Evolutionary conservation across 805 yeast genomes (phyloP), one percentile per base, ranked within the genome.

Genomic region (Cyberlindnera suaveolens): DNA sequence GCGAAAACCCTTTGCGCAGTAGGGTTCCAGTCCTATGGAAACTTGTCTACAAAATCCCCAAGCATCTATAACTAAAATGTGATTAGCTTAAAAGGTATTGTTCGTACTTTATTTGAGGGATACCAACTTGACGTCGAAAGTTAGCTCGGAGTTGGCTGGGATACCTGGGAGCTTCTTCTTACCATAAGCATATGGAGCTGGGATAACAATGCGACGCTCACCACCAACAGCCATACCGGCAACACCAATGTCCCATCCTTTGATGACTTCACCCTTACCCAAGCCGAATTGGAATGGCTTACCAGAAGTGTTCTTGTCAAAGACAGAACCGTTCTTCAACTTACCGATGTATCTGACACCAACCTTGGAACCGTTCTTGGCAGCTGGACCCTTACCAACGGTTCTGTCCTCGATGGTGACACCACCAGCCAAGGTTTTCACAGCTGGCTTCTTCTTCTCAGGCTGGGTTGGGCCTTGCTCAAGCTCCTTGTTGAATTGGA

Each of bases 141-240:
- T 87, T 66, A 93, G 80, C 70, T 88, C 96, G 51, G 96, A 85
- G 82, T 93, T 93, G 60, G 96, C 86, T 61, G 99, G 99, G 57
- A 93, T 87, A 50, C 98, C 99, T 56, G 99, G 99, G 52, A 93
- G 76, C 52, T 85, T 79, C 72, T 85, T 83, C 60, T 84, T 84
- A 53, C 99, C 99, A 71, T 93, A 93, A 45, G 96, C 99, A 81
- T 86, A 85, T 60, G 90, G 79, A 42, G 99, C 83, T 57, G 99
- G 99, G 55, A 93, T 88, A 48, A 88, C 78, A 54, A 93, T 88
- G 74, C 98, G 82, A 78, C 99, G 90, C 77, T 93, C 99, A 63
- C 98, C 98, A 61, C 96, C 96, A 63, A 87, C 95, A 45, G 95
- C 81, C 97, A 93, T 90, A 65, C 98, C 98, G 46, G 91, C 89